phyloP scores from a whole-genome alignment of 441 rosid genomes.

The Pelargonium myrrhifolium region DNA sequence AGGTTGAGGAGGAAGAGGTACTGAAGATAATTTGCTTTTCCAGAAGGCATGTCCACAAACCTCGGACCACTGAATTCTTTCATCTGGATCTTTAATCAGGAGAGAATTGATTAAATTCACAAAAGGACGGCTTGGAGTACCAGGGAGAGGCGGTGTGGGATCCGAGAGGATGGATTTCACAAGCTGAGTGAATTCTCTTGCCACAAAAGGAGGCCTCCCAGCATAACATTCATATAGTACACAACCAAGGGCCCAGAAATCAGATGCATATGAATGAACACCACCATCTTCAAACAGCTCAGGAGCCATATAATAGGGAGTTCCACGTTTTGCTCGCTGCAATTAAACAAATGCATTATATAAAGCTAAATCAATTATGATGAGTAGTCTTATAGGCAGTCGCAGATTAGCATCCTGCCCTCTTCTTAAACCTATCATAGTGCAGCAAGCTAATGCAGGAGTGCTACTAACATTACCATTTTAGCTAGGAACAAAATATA shows the following conservation, averaged over 20 bases:
- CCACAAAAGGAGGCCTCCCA: constrained; percentile 87
- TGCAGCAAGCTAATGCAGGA: not conserved
- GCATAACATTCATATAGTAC: constrained; percentile 86
- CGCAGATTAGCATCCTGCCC: not conserved
- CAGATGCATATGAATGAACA: constrained; percentile 93
- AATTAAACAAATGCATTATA: constrained; percentile 30
- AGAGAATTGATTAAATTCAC: constrained; percentile 77
- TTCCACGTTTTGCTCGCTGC: constrained; percentile 92
- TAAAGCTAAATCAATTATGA: not conserved
- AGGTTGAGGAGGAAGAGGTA: constrained; percentile 77
- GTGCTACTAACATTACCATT: not conserved
- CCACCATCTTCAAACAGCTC: constrained; percentile 97
- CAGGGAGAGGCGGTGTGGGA: constrained; percentile 82
- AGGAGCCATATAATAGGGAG: constrained; percentile 98
- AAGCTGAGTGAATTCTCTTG: constrained; percentile 78
- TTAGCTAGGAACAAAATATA: not conserved
- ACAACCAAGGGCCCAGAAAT: constrained; percentile 98
- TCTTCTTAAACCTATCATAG: not conserved
- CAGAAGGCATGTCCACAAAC: constrained; percentile 86
- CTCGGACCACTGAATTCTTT: constrained; percentile 85
- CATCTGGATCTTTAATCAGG: constrained; percentile 85
- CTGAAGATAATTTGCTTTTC: constrained; percentile 46
- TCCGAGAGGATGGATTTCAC: constrained; percentile 87
- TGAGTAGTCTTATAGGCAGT: not conserved
- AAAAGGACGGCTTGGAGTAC: constrained; percentile 75